Evolutionary conservation across 2,329 filamentous ascomycete genomes (phyloP), one percentile per base, ranked within the genome.

Genomic region (Dothistroma septosporum): DNA sequence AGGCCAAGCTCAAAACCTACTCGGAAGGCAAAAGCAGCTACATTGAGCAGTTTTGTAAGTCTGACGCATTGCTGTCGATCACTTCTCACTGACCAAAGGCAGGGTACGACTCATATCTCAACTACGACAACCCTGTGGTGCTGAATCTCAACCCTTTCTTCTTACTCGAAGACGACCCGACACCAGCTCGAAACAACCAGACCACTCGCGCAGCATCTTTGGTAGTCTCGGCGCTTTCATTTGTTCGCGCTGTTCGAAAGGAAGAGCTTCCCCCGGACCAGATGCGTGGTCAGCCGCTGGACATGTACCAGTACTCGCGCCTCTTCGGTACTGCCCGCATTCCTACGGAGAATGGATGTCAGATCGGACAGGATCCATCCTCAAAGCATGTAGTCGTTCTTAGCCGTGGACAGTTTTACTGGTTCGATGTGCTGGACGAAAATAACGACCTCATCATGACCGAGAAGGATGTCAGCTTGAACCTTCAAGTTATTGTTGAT

Each of bases 81-180:
- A 31, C 21, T 31, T 52, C 9, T 53, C 46, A 33, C 62, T 61
- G 32, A 66, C 14, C 57, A 28, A 2, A 6, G 19, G 6, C 63
- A 96, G 92, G 92, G 94, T 97, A 97, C 74, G 94, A 99, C 75
- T 97, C 94, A 32, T 99, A 97, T 73, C 82, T 99, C 64, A 97
- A 97, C 78, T 99, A 89, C 73, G 94, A 97, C 74, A 97, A 97
- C 72, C 92, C 94, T 0, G 94, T 99, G 46, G 94, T 99, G 46
- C 83, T 99, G 67, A 97, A 99, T 77, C 79, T 99, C 66, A 99
- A 99, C 72, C 94, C 94, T 0, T 99, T 99, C 78, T 99, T 99
- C 79, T 81, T 99, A 59, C 82, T 99, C 56, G 94, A 97, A 76
- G 94, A 99, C 79, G 94, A 99, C 71, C 94, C 94, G 0, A 99